Evolutionary conservation across 2,329 filamentous ascomycete genomes (phyloP), one percentile per base, ranked within the genome.

Genomic region (Nannizziopsis barbatae): DNA sequence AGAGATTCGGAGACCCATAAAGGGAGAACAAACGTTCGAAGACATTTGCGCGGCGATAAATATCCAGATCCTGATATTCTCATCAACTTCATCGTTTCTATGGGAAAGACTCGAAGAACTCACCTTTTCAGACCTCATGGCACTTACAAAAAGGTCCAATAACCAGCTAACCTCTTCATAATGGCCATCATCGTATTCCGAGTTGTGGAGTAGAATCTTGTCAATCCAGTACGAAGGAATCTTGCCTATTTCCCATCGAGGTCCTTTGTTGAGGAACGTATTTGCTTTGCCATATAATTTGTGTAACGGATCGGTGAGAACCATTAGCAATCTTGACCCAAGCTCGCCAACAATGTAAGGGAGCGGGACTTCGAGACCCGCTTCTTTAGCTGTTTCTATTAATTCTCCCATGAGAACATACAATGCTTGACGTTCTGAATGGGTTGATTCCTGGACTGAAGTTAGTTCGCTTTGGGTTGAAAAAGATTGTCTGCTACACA

Each of bases 221-320:
- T 85, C 78, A 14, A 81, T 67, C 71, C 77, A 80, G 59, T 79
- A 77, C 1, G 71, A 71, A 0, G 76, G 71, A 4, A 81, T 62
- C 40, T 75, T 75, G 22, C 65, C 64, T 9, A 74, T 61, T 10
- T 81, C 74, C 90, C 90, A 96, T 18, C 74, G 65, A 0, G 90
- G 89, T 0, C 80, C 77, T 45, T 80, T 80, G 17, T 86, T 86
- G 32, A 96, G 76, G 63, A 89, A 95, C 5, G 75, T 73, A 69
- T 94, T 95, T 65, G 92, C 71, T 62, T 95, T 95, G 50, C 80
- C 78, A 62, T 95, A 96, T 33, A 95, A 76, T 52, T 78, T 79
- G 60, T 94, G 86, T 12, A 87, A 74, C 0, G 90, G 90, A 52
- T 86, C 81, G 17, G 74, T 76, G 40, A 94, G 68, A 12, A 94